phyloP scores from a whole-genome alignment of 352 stramenopile species.

The Globisporangium acanthophoron region DNA sequence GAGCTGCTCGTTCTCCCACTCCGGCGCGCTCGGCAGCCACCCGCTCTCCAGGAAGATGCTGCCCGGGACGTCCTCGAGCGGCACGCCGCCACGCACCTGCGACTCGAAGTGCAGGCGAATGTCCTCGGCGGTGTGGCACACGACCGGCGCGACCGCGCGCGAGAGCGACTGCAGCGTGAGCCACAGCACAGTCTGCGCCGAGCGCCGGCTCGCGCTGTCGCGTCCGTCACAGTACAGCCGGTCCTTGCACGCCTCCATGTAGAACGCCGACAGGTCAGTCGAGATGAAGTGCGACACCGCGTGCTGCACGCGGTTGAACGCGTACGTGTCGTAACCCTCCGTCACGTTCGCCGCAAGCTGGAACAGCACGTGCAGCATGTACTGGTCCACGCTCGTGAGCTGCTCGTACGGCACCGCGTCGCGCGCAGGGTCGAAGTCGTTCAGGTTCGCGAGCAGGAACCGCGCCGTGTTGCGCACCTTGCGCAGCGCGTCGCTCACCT shows the following conservation, averaged over 20 bases:
- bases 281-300: conserved; percentile 91
- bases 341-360: conserved; percentile 83
- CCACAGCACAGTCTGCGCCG: conserved; percentile 87
- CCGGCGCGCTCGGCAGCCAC: conserved; percentile 45
- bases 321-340: conserved; percentile 70
- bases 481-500: conserved; percentile 73
- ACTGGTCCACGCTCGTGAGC: conserved; percentile 92
- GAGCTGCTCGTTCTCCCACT: conserved; percentile 51
- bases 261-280: conserved; percentile 96
- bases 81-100: conserved; percentile 23
- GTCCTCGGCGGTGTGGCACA: conserved; percentile 96
- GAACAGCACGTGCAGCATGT: conserved; percentile 92
- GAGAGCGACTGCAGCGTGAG: conserved; percentile 58
- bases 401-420: conserved; percentile 85
- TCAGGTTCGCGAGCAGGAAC: conserved; percentile 96
- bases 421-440: conserved; percentile 88
- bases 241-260: conserved; percentile 97
- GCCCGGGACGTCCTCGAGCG: conserved; percentile 47
- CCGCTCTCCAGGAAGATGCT: conserved; percentile 71
- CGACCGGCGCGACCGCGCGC: conserved; percentile 80
- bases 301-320: conserved; percentile 92
- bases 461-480: conserved; percentile 96
- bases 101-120: conserved; percentile 89
- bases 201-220: conserved; percentile 71
- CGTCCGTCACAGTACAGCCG: conserved; percentile 93